These are phyloP conservation scores for Chaetothyriales sp. DNA, from an alignment of 2,329 filamentous ascomycete species.

Conservation along the genomic window DNA sequence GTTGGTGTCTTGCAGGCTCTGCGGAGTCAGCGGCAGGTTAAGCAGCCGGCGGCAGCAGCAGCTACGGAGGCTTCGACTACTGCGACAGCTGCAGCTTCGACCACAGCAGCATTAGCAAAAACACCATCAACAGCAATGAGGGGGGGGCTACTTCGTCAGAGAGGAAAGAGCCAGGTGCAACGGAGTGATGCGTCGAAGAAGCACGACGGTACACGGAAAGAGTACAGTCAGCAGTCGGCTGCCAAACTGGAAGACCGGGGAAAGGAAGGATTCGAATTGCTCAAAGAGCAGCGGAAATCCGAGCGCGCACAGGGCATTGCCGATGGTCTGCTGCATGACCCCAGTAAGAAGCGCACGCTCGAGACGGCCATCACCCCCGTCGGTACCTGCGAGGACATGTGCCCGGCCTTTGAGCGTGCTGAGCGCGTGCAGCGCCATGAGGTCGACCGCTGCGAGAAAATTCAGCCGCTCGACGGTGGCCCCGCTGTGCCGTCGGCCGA, in stretches of 20 bases:
- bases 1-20: constrained; percentile 11
- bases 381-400: constrained; percentile 49
- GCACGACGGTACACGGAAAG: neutral
- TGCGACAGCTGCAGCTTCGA: neutral
- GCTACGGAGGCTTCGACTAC: too few species aligned
- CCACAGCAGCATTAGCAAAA: neutral
- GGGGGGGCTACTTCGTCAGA: neutral
- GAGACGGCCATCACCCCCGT: constrained; percentile 46
- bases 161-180: neutral
- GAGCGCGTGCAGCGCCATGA: constrained; percentile 48
- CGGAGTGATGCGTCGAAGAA: neutral
- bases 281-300: constrained; percentile 33
- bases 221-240: neutral
- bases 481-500: constrained; percentile 29
- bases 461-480: constrained; percentile 17
- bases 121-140: neutral
- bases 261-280: neutral
- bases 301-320: constrained; percentile 38
- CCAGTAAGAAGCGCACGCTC: constrained; percentile 43
- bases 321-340: constrained; percentile 41
- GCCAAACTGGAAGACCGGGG: neutral
- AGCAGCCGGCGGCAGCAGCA: neutral
- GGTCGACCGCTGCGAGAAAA: constrained; percentile 45
- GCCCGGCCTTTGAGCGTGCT: constrained; percentile 47
- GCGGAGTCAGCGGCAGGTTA: neutral